A percentile compares a stretch with the other conserved stretches of the same genome.
Evolutionary conservation across 352 stramenopile genomes (phyloP).

Genomic region (Pythium sukuiense): DNA sequence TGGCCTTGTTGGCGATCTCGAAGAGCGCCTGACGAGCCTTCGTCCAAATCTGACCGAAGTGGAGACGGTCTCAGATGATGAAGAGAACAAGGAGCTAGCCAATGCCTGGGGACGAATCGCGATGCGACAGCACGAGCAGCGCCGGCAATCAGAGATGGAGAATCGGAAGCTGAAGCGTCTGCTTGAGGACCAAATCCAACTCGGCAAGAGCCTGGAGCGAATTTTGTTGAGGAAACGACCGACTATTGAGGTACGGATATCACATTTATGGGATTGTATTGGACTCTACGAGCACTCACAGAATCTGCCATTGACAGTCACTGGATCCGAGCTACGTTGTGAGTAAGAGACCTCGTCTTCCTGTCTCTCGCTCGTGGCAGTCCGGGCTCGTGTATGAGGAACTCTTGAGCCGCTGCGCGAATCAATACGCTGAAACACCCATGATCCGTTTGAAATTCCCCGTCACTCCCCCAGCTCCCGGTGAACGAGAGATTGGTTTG

Average conservation of each 20-base stretch:
- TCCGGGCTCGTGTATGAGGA: not conserved
- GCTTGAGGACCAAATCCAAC: slow-evolving; percentile 22
- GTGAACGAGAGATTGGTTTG: not conserved
- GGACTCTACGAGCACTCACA: too few relatives aligned
- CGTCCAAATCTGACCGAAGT: too few relatives aligned
- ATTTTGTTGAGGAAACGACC: slow-evolving; percentile 16
- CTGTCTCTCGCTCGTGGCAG: too few relatives aligned
- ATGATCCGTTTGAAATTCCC: not conserved
- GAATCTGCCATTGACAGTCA: too few relatives aligned
- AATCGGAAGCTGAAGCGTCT: slow-evolving; percentile 14
- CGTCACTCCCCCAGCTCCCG: not conserved
- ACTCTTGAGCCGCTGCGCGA: not conserved
- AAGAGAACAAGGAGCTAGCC: not conserved
- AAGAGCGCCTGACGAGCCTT: slow-evolving; percentile 1
- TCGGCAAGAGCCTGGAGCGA: slow-evolving; percentile 20
- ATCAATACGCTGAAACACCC: not conserved
- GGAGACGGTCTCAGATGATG: too few relatives aligned
- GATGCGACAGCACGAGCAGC: slow-evolving; percentile 14
- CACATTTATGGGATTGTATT: too few relatives aligned
- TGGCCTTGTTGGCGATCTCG: slow-evolving; percentile 4
- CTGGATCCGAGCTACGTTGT: not conserved
- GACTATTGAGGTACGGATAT: slow-evolving; percentile 7
- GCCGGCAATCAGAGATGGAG: slow-evolving; percentile 12
- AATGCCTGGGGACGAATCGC: slow-evolving; percentile 17
- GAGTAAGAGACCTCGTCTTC: too few relatives aligned